These are phyloP conservation scores for Saccharomycopsis olivae DNA, from an alignment of 805 yeast species.

Conservation along the genomic window DNA sequence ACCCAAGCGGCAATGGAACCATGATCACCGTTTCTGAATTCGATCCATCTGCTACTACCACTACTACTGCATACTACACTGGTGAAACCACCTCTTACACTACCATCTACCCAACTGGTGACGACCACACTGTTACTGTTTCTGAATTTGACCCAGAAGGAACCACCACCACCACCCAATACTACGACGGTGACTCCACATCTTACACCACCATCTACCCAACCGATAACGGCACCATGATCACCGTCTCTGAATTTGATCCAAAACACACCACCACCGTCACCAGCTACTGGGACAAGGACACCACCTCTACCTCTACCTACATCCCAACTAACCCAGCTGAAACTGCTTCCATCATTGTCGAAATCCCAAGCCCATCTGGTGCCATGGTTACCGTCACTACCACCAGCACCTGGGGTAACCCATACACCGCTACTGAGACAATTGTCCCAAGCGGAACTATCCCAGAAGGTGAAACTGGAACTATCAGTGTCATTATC, in stretches of 20 bases:
- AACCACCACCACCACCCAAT: not conserved
- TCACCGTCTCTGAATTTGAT: constrained; percentile 2
- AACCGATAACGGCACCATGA: constrained; percentile 3
- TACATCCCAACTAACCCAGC: not conserved
- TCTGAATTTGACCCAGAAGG: constrained; percentile 4
- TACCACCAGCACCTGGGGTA: not conserved
- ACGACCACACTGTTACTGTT: constrained; percentile 4
- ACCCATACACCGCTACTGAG: not conserved
- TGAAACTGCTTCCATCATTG: not conserved
- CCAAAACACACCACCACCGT: constrained; percentile 8
- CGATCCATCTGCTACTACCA: constrained; percentile 1
- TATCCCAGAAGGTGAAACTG: constrained; percentile 1
- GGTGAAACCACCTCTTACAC: constrained; percentile 3
- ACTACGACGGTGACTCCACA: not conserved
- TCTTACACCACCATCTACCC: constrained; percentile 2
- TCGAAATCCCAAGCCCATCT: not conserved
- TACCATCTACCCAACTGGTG: constrained; percentile 5
- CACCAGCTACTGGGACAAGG: not conserved
- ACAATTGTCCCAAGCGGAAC: not conserved
- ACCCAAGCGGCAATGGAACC: constrained; percentile 3
- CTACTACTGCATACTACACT: not conserved
- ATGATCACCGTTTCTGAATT: constrained; percentile 7
- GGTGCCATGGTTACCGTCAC: not conserved
- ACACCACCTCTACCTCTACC: not conserved
- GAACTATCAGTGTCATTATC: not conserved